A percentile compares a stretch with the other conserved stretches of the same genome.
Conservation (phyloP, 2,329 filamentous ascomycete genomes). For the Cercospora nicotianae region DNA sequence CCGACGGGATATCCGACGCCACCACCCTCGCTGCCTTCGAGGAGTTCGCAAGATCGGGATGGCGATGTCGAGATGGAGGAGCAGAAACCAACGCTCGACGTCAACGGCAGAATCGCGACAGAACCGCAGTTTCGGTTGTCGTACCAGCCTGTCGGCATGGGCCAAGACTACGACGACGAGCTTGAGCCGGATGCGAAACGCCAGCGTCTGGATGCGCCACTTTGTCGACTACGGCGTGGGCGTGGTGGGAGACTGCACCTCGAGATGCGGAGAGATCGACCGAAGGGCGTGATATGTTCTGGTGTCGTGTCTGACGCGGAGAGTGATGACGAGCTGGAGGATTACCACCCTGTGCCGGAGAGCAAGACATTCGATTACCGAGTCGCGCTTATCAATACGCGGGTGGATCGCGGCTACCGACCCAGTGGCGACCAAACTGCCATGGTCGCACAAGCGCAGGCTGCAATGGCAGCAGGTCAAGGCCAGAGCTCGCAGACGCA, state of each 20-base stretch:
- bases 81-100: slow-evolving; percentile 27
- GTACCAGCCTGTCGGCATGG: slow-evolving; percentile 18
- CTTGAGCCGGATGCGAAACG: slow-evolving; percentile 24
- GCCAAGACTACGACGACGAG: slow-evolving; percentile 16
- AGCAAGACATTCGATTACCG: slow-evolving; percentile 69
- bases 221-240: slow-evolving; percentile 80
- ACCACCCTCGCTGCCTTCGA: slow-evolving; percentile 48
- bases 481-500: slow-evolving; percentile 5
- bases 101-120: slow-evolving; percentile 21
- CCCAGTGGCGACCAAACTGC: slow-evolving; percentile 30
- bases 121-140: slow-evolving; percentile 32
- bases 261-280: slow-evolving; percentile 55
- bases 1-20: slow-evolving; percentile 46
- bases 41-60: slow-evolving; percentile 40
- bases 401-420: slow-evolving; percentile 45
- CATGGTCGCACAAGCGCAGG: slow-evolving; percentile 23
- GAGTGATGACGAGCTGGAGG: slow-evolving; percentile 66
- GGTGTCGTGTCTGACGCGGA: slow-evolving; percentile 72
- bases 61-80: slow-evolving; percentile 43
- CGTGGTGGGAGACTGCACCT: slow-evolving; percentile 84
- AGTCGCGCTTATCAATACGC: slow-evolving; percentile 44
- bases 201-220: slow-evolving; percentile 47
- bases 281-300: slow-evolving; percentile 28
- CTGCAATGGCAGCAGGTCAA: slow-evolving; percentile 19
- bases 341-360: slow-evolving; percentile 33